These are phyloP conservation scores for Gryganskiella cystojenkinii DNA, from an alignment of 192 early-diverging fungal genomes.

Conservation along the genomic window DNA sequence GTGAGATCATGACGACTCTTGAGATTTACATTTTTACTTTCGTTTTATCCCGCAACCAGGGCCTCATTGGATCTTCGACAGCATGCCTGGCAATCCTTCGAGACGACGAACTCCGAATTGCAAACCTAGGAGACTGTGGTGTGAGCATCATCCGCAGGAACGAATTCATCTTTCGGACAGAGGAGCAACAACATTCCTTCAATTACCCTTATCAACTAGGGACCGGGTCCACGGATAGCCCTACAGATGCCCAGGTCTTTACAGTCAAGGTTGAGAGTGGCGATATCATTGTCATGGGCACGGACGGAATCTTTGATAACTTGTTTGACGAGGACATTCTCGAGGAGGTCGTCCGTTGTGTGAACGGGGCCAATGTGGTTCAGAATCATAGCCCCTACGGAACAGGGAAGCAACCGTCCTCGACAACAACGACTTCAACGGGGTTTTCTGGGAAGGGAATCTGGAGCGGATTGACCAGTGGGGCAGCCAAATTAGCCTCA, in stretches of 20 bases:
- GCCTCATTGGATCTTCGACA: conserved; percentile 92
- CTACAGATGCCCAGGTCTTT: conserved; percentile 86
- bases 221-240: conserved; percentile 82
- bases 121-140: conserved; percentile 96
- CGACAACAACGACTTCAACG: conserved; percentile 4
- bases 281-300: conserved; percentile 92
- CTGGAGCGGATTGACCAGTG: conserved; percentile 37
- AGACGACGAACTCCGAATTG: conserved; percentile 93
- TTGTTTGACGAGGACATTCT: conserved; percentile 98
- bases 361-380: conserved; percentile 37
- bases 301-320: conserved; percentile 98
- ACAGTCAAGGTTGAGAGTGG: conserved; percentile 88
- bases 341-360: conserved; percentile 74
- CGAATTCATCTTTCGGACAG: conserved; percentile 90
- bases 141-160: conserved; percentile 88
- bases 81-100: conserved; percentile 88
- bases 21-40: too few relatives aligned
- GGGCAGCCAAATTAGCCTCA: conserved; percentile 36
- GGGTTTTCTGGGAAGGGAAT: conserved; percentile 27
- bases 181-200: conserved; percentile 99
- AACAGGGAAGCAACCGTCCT: conserved; percentile 14
- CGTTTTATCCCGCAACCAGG: conserved; percentile 32
- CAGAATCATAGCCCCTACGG: conserved; percentile 31
- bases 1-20: too few relatives aligned
- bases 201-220: conserved; percentile 98